phyloP scores from a whole-genome alignment of 805 yeast genomes.

The Ogataea salicorniae region DNA sequence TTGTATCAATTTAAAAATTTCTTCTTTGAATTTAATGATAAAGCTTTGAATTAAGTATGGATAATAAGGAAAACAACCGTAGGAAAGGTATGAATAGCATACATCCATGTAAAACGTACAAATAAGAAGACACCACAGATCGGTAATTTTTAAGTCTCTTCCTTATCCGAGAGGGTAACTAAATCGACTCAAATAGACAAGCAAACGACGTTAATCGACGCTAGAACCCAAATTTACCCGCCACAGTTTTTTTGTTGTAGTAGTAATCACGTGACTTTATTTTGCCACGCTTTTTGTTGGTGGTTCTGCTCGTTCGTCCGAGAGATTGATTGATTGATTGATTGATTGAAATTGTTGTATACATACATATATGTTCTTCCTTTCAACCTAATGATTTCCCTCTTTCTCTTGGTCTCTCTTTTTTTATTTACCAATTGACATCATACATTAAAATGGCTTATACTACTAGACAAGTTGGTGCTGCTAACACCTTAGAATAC shows the following conservation, averaged over 20 bases:
- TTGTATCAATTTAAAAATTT: too few species aligned
- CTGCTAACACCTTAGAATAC: constrained; percentile 92
- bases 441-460: constrained; percentile 48
- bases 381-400: not conserved
- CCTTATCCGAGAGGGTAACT: too few species aligned
- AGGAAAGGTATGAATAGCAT: too few species aligned
- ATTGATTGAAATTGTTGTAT: not conserved
- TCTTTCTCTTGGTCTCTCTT: not conserved
- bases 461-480: constrained; percentile 90
- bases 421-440: not conserved
- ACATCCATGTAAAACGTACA: too few species aligned
- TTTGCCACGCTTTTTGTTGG: not conserved
- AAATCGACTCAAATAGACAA: too few species aligned
- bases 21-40: too few species aligned
- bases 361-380: not conserved
- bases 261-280: not conserved
- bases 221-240: not conserved
- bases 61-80: too few species aligned
- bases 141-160: too few species aligned
- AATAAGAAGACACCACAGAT: too few species aligned
- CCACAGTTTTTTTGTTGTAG: not conserved
- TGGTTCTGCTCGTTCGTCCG: not conserved
- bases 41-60: too few species aligned
- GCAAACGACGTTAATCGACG: too few species aligned
- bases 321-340: too few species aligned